Evolutionary conservation across 257 asterid species (phyloP).

Genomic region (Fraxinus cuspidata): DNA sequence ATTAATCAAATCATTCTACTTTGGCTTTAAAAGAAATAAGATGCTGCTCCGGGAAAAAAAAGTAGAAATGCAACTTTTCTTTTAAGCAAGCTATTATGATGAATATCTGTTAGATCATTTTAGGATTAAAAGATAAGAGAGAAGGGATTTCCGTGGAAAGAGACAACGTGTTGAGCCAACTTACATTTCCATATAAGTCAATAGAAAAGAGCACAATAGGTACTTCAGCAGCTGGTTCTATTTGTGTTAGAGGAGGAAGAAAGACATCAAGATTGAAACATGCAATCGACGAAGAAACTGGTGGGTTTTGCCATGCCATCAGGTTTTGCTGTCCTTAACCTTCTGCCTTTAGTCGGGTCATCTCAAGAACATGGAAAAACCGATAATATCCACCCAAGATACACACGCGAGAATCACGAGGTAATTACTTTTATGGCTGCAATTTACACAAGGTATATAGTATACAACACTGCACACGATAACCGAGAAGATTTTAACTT

Average conservation of each 20-base stretch:
- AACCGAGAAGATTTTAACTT: not conserved
- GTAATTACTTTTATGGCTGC: slow-evolving; percentile 20
- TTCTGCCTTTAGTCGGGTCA: slow-evolving; percentile 37
- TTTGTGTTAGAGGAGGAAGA: slow-evolving; percentile 4
- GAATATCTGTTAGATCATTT: slow-evolving; percentile 7
- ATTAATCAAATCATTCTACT: slow-evolving; percentile 36
- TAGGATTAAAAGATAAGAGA: slow-evolving; percentile 25
- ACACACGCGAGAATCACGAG: slow-evolving; percentile 38
- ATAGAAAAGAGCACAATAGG: slow-evolving; percentile 13
- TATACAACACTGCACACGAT: not conserved
- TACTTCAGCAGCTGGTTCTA: slow-evolving; percentile 19
- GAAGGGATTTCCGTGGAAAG: slow-evolving; percentile 11
- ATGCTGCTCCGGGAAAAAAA: slow-evolving; percentile 30
- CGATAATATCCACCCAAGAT: slow-evolving; percentile 32
- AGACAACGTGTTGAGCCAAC: slow-evolving; percentile 9
- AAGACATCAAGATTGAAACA: slow-evolving; percentile 12
- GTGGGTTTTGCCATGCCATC: slow-evolving; percentile 27
- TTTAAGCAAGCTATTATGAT: slow-evolving; percentile 25
- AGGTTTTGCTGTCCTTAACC: slow-evolving; percentile 33
- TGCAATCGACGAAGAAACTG: slow-evolving; percentile 33
- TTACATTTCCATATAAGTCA: not conserved
- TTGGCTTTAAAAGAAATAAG: slow-evolving; percentile 38
- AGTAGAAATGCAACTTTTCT: slow-evolving; percentile 33
- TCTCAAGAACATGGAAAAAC: slow-evolving; percentile 27
- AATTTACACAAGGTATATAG: not conserved